Evolutionary conservation across 257 asterid genomes (phyloP).

Genomic region (Datura wrightii): DNA sequence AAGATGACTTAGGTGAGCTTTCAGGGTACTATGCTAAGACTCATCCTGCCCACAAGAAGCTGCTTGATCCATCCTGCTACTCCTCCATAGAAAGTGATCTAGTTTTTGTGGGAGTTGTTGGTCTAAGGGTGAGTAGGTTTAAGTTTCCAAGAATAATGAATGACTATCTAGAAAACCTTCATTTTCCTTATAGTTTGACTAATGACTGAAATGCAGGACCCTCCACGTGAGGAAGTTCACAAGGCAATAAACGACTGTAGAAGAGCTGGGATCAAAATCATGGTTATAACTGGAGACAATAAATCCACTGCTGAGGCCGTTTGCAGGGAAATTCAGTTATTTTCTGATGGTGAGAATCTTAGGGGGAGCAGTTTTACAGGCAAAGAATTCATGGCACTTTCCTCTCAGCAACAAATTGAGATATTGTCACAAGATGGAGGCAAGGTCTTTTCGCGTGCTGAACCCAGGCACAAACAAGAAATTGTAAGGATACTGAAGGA

Average conservation of each 20-base stretch:
- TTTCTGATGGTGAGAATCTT: conserved; percentile 63
- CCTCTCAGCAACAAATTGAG: conserved; percentile 64
- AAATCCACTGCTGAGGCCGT: conserved; percentile 96
- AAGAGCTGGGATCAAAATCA: conserved; percentile 83
- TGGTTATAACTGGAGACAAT: conserved; percentile 96
- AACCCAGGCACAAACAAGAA: conserved; percentile 92
- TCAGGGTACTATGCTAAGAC: conserved; percentile 60
- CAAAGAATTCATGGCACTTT: conserved; percentile 77
- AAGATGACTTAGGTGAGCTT: conserved; percentile 78
- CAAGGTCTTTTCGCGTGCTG: conserved; percentile 85
- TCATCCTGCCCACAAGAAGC: conserved; percentile 76
- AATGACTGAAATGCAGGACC: conserved; percentile 62
- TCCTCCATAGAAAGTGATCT: conserved; percentile 74
- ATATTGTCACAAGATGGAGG: conserved; percentile 75
- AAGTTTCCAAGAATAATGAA: background rate
- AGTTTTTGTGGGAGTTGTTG: conserved; percentile 84
- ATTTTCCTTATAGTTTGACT: background rate
- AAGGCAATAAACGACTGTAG: conserved; percentile 77
- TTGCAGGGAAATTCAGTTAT: conserved; percentile 72
- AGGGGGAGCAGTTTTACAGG: conserved; percentile 71
- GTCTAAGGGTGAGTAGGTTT: conserved; percentile 67
- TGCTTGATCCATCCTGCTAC: conserved; percentile 75
- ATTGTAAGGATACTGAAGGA: conserved; percentile 87
- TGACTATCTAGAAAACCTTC: background rate
- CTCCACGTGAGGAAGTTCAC: conserved; percentile 90